phyloP scores from a whole-genome alignment of 2,329 filamentous ascomycete genomes.

The Bertia moriformis region DNA sequence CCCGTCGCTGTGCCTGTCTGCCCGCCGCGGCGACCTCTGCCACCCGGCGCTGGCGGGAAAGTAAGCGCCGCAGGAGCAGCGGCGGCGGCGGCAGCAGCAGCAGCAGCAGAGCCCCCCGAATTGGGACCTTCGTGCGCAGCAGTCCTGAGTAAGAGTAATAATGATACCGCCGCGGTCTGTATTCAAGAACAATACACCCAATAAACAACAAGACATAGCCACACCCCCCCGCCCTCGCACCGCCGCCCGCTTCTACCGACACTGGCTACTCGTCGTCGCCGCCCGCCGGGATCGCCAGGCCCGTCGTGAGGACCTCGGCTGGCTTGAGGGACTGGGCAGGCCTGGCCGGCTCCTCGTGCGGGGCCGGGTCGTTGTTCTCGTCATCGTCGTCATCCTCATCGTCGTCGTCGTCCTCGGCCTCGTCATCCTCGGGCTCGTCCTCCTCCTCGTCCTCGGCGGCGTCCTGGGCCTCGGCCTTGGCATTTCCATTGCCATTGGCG shows the following conservation, averaged over 20 bases:
- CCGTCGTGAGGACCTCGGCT: neutral
- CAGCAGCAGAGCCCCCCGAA: no score
- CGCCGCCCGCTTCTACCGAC: neutral
- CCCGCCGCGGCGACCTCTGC: no score
- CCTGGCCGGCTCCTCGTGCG: conserved; percentile 9
- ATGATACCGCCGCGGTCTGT: neutral
- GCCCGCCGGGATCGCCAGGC: no score
- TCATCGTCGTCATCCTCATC: conserved; percentile 35
- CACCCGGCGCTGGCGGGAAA: no score
- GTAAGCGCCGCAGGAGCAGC: neutral
- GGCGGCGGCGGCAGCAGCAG: neutral
- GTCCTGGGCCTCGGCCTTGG: conserved; percentile 37
- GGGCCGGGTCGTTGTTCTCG: conserved; percentile 37
- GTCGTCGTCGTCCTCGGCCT: conserved; percentile 35
- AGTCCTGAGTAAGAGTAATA: neutral
- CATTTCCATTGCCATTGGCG: conserved; percentile 10
- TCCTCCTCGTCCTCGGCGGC: conserved; percentile 29
- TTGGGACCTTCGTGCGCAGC: neutral
- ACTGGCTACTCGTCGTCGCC: neutral
- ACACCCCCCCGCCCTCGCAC: no score
- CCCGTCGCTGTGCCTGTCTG: no score
- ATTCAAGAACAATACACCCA: no score
- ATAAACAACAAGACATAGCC: no score
- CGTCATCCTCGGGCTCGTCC: conserved; percentile 38
- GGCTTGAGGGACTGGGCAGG: neutral